These are phyloP conservation scores for Trichomonas gallinae DNA, from an alignment of 208 protist species.

Conservation along the genomic window DNA sequence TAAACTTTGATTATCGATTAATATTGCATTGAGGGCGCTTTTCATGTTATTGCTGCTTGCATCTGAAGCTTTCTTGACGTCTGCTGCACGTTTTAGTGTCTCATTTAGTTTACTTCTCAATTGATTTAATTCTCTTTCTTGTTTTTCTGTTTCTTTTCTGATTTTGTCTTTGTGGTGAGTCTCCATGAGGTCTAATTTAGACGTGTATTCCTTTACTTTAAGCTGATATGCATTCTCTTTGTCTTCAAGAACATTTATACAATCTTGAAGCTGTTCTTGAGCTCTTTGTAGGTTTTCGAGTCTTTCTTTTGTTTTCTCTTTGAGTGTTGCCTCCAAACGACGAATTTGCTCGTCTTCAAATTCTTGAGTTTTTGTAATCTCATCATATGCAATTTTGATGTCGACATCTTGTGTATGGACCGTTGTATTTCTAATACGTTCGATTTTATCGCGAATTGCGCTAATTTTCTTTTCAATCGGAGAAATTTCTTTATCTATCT, in stretches of 20 bases:
- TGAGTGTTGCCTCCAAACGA: not conserved
- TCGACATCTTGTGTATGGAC: not conserved
- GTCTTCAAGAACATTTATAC: not conserved
- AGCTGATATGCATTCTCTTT: not conserved
- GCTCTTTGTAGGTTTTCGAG: not conserved
- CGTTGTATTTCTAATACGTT: not conserved
- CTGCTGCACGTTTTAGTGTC: not conserved
- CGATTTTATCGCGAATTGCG: not conserved
- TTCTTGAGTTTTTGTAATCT: not conserved
- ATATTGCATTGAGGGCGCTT: not conserved
- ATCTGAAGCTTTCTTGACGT: not conserved
- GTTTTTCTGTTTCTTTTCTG: not conserved
- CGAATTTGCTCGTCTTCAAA: not conserved
- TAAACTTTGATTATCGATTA: not conserved
- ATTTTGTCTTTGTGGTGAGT: not conserved
- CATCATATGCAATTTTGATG: not conserved
- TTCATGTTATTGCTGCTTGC: not conserved
- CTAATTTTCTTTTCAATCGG: not conserved
- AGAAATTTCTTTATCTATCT: not conserved
- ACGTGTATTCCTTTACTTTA: not conserved
- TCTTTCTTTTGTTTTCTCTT: not conserved
- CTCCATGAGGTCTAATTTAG: not conserved
- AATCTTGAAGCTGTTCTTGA: not conserved
- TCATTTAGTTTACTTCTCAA: not conserved
- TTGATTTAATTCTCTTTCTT: not conserved